Percentiles rank a stretch among this genome's conserved stretches.
Conservation (phyloP, 805 yeast genomes). For the Zygoascus ofunaensis region DNA sequence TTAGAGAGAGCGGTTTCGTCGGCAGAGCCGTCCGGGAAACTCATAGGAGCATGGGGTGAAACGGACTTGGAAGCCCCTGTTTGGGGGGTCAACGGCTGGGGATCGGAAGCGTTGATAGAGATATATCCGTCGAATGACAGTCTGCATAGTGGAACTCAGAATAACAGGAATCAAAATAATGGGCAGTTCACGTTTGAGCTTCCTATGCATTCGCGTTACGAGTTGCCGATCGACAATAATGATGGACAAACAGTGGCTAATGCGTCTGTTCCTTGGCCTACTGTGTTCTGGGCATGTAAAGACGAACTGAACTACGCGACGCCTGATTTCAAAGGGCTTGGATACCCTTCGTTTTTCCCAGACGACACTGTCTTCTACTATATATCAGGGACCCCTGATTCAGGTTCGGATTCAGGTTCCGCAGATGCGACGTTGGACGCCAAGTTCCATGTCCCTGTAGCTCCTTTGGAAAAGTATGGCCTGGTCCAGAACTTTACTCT, state of each 20-base stretch:
- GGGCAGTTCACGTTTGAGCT: conserved; percentile 27
- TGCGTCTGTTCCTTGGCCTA: conserved; percentile 31
- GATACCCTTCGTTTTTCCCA: conserved; percentile 41
- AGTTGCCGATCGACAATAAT: conserved; percentile 29
- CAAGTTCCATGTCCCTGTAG: conserved; percentile 36
- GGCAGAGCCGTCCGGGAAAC: conserved; percentile 21
- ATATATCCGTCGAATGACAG: conserved; percentile 20
- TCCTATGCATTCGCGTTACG: conserved; percentile 46
- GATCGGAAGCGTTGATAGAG: conserved; percentile 38
- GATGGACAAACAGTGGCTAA: conserved; percentile 7
- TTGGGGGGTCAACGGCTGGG: conserved; percentile 39
- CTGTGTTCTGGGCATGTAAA: conserved; percentile 44
- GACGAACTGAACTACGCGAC: conserved; percentile 32
- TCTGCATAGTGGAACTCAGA: conserved; percentile 16
- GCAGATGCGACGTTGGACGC: conserved; percentile 16
- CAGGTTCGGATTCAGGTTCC: no score
- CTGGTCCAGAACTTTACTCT: conserved; percentile 32
- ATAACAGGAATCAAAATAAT: conserved; percentile 15
- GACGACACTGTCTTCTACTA: conserved; percentile 37
- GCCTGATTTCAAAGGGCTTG: conserved; percentile 32
- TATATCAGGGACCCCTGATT: conserved; percentile 18
- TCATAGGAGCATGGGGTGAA: conserved; percentile 43
- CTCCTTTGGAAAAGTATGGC: conserved; percentile 26
- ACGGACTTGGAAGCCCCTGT: conserved; percentile 50
- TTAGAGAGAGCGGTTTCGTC: conserved; percentile 21